Percentiles rank a stretch among this genome's conserved stretches.
Evolutionary conservation across 805 yeast genomes (phyloP).

Genomic region (Candida quercuum): DNA sequence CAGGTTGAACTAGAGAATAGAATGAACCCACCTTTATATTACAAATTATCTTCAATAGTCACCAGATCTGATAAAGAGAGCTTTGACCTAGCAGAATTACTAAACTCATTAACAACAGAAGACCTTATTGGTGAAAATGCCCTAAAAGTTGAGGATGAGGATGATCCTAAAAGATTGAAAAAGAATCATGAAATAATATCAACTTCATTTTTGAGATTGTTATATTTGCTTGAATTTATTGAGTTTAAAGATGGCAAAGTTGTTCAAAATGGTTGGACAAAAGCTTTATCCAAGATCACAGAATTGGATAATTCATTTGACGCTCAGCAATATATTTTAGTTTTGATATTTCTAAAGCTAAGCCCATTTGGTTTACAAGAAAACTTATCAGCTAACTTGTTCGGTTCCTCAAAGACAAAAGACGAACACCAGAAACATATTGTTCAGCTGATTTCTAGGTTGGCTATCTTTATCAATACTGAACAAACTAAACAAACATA

Average conservation of each 20-base stretch:
- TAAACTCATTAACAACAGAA: slow-evolving; percentile 21
- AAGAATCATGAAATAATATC: slow-evolving; percentile 49
- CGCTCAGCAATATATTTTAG: slow-evolving; percentile 37
- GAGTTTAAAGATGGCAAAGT: slow-evolving; percentile 27
- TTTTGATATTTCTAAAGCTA: slow-evolving; percentile 42
- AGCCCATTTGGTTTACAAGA: slow-evolving; percentile 34
- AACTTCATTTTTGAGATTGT: slow-evolving; percentile 48
- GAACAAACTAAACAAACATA: slow-evolving; percentile 50
- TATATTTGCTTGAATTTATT: slow-evolving; percentile 47
- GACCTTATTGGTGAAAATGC: slow-evolving; percentile 16
- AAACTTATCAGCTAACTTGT: slow-evolving; percentile 30
- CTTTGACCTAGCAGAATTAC: slow-evolving; percentile 26
- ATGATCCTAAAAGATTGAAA: slow-evolving; percentile 29
- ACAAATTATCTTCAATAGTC: slow-evolving; percentile 30
- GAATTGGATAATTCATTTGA: slow-evolving; percentile 26
- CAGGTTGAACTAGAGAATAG: slow-evolving; percentile 44
- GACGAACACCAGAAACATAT: slow-evolving; percentile 25
- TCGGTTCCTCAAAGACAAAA: slow-evolving; percentile 32
- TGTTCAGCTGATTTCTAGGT: slow-evolving; percentile 41
- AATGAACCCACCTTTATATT: slow-evolving; percentile 47
- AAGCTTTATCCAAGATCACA: slow-evolving; percentile 32
- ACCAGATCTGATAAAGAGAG: slow-evolving; percentile 23
- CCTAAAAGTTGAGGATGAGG: slow-evolving; percentile 17
- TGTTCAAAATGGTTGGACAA: slow-evolving; percentile 48
- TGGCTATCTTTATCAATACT: slow-evolving; percentile 40